Percentiles rank a stretch among this genome's conserved stretches.
Conservation (phyloP, 371 early-diverging fungal genomes). For the Rhizopus sp. region DNA sequence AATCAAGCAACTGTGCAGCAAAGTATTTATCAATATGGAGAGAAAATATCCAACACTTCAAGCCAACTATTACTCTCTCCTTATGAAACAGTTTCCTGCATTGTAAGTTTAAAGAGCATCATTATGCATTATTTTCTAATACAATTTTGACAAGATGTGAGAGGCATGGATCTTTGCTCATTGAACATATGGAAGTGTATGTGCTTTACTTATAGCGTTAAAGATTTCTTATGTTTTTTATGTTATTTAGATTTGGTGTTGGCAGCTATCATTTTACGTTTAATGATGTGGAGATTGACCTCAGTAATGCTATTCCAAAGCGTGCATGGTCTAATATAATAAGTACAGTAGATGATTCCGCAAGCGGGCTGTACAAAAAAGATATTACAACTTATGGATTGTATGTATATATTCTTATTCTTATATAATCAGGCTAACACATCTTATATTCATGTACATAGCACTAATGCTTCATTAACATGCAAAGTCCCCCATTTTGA, state of each 20-base stretch:
- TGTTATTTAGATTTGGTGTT: not conserved
- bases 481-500: not conserved
- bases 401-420: not conserved
- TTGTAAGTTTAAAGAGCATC: not conserved
- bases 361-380: not conserved
- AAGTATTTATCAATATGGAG: not conserved
- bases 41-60: not conserved
- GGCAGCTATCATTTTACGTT: not conserved
- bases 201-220: not conserved
- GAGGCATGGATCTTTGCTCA: not conserved
- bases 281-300: slow-evolving; percentile 1
- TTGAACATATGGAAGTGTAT: slow-evolving; percentile 2
- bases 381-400: not conserved
- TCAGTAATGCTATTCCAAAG: not conserved
- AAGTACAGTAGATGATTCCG: not conserved
- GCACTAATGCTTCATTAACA: not conserved
- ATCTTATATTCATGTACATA: not conserved
- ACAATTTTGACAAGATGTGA: not conserved
- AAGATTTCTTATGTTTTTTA: not conserved
- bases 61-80: not conserved
- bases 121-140: not conserved
- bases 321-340: not conserved
- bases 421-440: not conserved
- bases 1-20: not conserved
- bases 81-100: not conserved